Conservation (phyloP, 1,139 yeast genomes). For the Blastobotrys buckinghamii region DNA sequence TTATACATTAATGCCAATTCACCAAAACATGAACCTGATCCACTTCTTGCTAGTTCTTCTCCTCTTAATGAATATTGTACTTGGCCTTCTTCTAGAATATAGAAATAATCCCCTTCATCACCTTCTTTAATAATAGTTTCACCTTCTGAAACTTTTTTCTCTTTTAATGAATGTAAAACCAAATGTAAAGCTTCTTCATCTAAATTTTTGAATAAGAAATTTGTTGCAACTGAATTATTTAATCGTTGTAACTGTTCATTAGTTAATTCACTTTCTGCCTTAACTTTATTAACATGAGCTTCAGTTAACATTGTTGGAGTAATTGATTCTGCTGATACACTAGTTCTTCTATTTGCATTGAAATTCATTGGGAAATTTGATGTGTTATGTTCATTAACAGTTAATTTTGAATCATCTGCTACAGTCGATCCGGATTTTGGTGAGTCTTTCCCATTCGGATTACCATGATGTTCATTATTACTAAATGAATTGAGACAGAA, state of each 20-base stretch:
- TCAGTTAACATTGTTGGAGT: slow-evolving; percentile 21
- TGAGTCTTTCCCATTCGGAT: neutral
- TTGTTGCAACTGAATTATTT: slow-evolving; percentile 64
- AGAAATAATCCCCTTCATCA: slow-evolving; percentile 93
- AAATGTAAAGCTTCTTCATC: slow-evolving; percentile 66
- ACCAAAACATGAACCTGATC: slow-evolving; percentile 89
- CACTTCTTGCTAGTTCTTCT: slow-evolving; percentile 62
- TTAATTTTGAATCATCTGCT: neutral
- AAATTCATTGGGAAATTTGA: slow-evolving; percentile 32
- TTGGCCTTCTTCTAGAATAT: slow-evolving; percentile 77
- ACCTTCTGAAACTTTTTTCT: slow-evolving; percentile 55
- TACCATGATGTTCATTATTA: neutral
- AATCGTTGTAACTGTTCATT: slow-evolving; percentile 62
- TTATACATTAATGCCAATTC: slow-evolving; percentile 97
- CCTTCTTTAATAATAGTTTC: slow-evolving; percentile 82
- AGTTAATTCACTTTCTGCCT: slow-evolving; percentile 16
- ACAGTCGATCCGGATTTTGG: neutral
- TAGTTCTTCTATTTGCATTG: slow-evolving; percentile 79
- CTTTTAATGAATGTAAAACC: slow-evolving; percentile 76
- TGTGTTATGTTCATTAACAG: neutral
- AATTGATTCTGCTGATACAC: slow-evolving; percentile 69
- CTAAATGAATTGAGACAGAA: slow-evolving; percentile 14
- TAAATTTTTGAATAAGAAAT: slow-evolving; percentile 76
- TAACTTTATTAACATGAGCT: slow-evolving; percentile 7
- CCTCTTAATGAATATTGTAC: slow-evolving; percentile 80